These are phyloP conservation scores for Azolla pinnata DNA, from an alignment of 75 land plant species.

Conservation along the genomic window DNA sequence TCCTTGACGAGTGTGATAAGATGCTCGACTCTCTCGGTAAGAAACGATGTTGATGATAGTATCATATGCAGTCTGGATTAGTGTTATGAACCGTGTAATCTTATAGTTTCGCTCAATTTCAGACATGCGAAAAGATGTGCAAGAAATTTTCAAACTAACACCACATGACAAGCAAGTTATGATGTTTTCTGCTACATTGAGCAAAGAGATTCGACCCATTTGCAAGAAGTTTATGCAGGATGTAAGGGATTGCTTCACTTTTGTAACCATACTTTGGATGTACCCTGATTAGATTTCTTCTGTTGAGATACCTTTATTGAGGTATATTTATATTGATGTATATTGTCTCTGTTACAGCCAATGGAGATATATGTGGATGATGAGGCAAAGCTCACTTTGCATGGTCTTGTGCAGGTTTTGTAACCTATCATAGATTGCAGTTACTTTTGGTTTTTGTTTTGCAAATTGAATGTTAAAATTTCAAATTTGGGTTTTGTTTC, in stretches of 20 bases:
- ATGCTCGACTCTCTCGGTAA: constrained; percentile 99
- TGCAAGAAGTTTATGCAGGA: constrained; percentile 99
- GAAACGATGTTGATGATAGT: not conserved
- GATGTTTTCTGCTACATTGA: constrained; percentile 99
- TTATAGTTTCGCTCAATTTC: no score
- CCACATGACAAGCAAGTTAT: constrained; percentile 99
- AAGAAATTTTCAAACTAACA: constrained; percentile 97
- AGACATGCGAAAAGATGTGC: constrained; percentile 99
- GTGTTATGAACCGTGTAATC: no score
- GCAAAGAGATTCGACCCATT: constrained; percentile 99
- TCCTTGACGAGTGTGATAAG: constrained; percentile 98
- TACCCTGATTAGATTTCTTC: no score
- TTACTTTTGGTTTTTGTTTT: not conserved
- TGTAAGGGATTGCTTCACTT: no score
- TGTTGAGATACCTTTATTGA: not conserved
- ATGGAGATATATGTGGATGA: constrained; percentile 99
- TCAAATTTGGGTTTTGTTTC: not conserved
- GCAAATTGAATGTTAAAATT: not conserved
- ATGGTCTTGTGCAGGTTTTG: constrained; percentile 92
- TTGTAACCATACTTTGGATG: no score
- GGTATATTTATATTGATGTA: no score
- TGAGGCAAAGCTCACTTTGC: constrained; percentile 95
- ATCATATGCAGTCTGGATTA: no score
- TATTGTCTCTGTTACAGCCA: constrained; percentile 45
- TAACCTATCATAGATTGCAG: no score